Base-by-base conservation (phyloP, 1,284 basidiomycete genomes). In the Takashimella koratensis region DNA sequence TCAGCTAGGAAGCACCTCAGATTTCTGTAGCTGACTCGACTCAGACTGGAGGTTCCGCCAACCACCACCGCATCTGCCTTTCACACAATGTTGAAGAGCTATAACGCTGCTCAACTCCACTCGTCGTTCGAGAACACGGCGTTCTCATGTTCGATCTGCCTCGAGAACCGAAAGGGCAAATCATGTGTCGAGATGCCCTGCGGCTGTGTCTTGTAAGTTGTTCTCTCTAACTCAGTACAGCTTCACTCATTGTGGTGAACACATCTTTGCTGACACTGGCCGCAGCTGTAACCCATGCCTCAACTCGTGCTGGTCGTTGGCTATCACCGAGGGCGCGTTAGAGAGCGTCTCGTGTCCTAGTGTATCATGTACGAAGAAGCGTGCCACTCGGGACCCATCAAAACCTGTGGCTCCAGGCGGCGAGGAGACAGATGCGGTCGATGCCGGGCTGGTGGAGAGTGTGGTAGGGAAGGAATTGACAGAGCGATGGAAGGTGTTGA, bases 391-490 rank as follows among this genome's bases (percentile, higher is more conserved):
- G 23, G 56, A 66, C 36, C 19, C 40, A 12, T 25, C 22, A 4
- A 11, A 6, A 16, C 0, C 43, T 25, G 51, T 12, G 4, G 47
- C 26, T 10, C n/a, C n/a, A 5, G 21, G 25, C 45, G 13, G 47
- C 50, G 30, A 43, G 5, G 22, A 44, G 20, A 42, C 16, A 6
- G 45, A 44, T 13, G 59, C 80, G 52, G 84, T 87, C 20, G 81
- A 91, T 69, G 72, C 77, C 16, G 76, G 77, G 20, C 73, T 92
- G 27, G 88, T 93, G 1, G 76, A 83, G 60, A 77, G 78, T 21
- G 76, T 77, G 19, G 65, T 73, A 2, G 70, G 73, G 4, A 45
- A 61, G 11, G 66, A 68, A 5, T 50, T 71, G 44, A 49, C 57
- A 12, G 57, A 58, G 26, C 47, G 72, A 51, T 73, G 67, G 66